phyloP scores from a whole-genome alignment of 2,329 filamentous ascomycete species.

The Talaromyces sp. region DNA sequence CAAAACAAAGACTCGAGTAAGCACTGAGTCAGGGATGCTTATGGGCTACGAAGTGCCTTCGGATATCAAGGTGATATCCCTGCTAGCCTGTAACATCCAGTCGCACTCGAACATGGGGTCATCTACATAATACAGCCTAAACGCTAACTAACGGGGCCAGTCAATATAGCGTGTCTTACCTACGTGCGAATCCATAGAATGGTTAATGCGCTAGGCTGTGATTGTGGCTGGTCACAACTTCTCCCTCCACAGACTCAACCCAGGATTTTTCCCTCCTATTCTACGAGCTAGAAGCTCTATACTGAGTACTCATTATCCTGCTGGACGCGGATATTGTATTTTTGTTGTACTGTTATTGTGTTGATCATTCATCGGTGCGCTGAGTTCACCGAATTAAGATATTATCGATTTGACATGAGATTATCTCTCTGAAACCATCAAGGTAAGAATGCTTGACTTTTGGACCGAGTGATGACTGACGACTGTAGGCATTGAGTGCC shows the following conservation, averaged over 20 bases:
- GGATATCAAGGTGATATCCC: background rate
- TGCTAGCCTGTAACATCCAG: conserved; percentile 14
- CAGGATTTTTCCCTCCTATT: conserved; percentile 5
- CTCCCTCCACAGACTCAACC: conserved; percentile 2
- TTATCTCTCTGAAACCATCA: background rate
- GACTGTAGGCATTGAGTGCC: conserved; percentile 16
- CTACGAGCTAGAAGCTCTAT: conserved; percentile 17
- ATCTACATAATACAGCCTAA: background rate
- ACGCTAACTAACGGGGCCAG: background rate
- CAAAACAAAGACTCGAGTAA: too few species aligned
- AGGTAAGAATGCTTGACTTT: conserved; percentile 6
- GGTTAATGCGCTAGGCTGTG: conserved; percentile 6
- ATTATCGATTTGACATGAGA: conserved; percentile 4
- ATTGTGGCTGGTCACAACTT: background rate
- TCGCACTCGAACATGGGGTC: background rate
- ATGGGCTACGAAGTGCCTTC: background rate
- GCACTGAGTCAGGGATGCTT: too few species aligned
- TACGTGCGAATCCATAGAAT: background rate
- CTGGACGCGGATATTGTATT: conserved; percentile 11
- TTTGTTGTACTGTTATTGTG: background rate
- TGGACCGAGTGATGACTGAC: background rate
- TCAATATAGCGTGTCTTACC: conserved; percentile 4
- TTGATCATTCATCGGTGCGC: background rate
- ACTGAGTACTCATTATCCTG: conserved; percentile 5
- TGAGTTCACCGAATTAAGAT: background rate